A percentile compares a stretch with the other conserved stretches of the same genome.
Conservation (phyloP, 768 basidiomycete genomes). For the Kwoniella dejecticola region DNA sequence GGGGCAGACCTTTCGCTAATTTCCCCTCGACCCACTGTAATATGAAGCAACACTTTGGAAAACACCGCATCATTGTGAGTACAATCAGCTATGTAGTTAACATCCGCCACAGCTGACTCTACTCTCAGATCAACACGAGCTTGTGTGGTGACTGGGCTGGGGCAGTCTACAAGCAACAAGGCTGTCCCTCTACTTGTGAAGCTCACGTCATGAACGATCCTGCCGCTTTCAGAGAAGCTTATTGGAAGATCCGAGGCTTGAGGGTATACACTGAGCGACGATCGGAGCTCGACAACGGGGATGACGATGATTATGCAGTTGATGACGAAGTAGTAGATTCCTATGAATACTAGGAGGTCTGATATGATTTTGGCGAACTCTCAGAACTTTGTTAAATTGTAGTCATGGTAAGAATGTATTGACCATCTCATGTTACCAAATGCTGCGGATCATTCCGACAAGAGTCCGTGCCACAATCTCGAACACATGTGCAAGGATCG, state of each 20-base stretch:
- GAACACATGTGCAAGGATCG: no score
- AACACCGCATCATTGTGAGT: constrained; percentile 14
- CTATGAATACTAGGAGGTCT: background rate
- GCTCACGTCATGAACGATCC: constrained; percentile 9
- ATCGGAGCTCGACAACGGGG: background rate
- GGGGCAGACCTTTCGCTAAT: constrained; percentile 19
- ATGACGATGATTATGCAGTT: background rate
- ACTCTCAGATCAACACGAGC: background rate
- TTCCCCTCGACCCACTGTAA: constrained; percentile 18
- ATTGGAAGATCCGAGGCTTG: constrained; percentile 18
- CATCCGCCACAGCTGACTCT: no score
- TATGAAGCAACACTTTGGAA: constrained; percentile 10
- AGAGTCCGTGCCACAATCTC: no score
- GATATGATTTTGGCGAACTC: no score
- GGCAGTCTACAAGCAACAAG: constrained; percentile 4
- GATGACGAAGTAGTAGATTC: background rate
- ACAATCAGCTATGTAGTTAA: no score
- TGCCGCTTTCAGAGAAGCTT: constrained; percentile 12
- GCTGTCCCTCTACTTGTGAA: constrained; percentile 13
- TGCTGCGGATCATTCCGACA: no score
- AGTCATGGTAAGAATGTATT: no score
- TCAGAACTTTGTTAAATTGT: no score
- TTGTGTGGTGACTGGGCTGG: constrained; percentile 22
- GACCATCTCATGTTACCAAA: no score
- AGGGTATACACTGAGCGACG: constrained; percentile 1